Conservation (phyloP, 1,284 basidiomycete genomes). For the Boletus chippewaensis region DNA sequence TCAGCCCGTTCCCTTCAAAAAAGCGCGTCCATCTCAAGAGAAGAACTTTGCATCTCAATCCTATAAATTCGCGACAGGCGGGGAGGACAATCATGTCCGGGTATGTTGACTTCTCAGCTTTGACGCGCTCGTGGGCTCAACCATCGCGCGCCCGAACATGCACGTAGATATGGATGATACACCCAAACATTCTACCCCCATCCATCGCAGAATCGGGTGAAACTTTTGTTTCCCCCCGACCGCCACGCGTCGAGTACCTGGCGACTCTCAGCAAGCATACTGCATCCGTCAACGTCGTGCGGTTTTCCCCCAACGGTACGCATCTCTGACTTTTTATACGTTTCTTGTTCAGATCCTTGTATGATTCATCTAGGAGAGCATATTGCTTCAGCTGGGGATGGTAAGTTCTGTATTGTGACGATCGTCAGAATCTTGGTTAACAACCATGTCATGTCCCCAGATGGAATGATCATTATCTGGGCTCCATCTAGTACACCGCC, state of each 20-base stretch:
- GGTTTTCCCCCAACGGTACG: slow-evolving; percentile 91
- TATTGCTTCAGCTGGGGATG: slow-evolving; percentile 92
- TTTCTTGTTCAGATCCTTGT: slow-evolving; percentile 1
- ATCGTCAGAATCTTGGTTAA: slow-evolving; percentile 5
- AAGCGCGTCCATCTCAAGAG: slow-evolving; percentile 63
- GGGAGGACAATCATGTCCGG: slow-evolving; percentile 95
- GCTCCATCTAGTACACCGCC: slow-evolving; percentile 73
- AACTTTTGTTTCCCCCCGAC: slow-evolving; percentile 45
- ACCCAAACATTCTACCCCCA: slow-evolving; percentile 78
- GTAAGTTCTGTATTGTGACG: slow-evolving; percentile 42
- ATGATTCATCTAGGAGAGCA: slow-evolving; percentile 57
- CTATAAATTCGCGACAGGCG: slow-evolving; percentile 90
- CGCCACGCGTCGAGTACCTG: slow-evolving; percentile 93
- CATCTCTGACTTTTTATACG: slow-evolving; percentile 11
- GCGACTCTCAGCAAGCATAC: slow-evolving; percentile 92
- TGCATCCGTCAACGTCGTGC: slow-evolving; percentile 92
- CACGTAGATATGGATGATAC: slow-evolving; percentile 84
- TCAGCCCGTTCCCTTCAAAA: slow-evolving; percentile 72
- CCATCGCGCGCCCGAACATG: slow-evolving; percentile 3
- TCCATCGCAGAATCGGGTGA: slow-evolving; percentile 50
- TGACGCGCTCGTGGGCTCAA: slow-evolving; percentile 12
- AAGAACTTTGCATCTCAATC: slow-evolving; percentile 55
- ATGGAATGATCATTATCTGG: slow-evolving; percentile 98
- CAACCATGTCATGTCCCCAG: slow-evolving; percentile 37
- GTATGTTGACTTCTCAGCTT: slow-evolving; percentile 45